These are phyloP conservation scores for Ceratobasidium sp. DNA, from an alignment of 1,284 basidiomycete genomes.

Conservation along the genomic window DNA sequence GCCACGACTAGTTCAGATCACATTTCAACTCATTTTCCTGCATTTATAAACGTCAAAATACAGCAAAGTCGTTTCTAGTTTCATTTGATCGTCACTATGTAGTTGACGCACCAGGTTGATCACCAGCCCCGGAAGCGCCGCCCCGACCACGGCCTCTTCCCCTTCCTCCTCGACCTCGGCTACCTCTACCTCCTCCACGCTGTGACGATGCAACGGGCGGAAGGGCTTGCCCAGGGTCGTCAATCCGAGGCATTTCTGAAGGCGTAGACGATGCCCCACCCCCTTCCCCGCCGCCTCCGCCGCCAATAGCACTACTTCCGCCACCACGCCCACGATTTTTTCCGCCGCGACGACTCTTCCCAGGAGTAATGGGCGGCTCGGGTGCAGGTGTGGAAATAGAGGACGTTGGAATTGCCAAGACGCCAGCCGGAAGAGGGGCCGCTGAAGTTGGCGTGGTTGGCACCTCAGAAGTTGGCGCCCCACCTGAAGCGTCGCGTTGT, in stretches of 20 bases:
- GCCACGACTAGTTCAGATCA: no score
- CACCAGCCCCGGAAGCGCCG: not conserved
- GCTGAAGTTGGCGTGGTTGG: not conserved
- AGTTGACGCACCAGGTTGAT: not conserved
- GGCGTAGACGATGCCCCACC: not conserved
- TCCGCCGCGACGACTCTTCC: slow-evolving; percentile 7
- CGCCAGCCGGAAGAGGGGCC: slow-evolving; percentile 21
- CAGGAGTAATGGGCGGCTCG: not conserved
- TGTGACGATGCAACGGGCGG: not conserved
- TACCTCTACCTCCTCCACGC: slow-evolving; percentile 44
- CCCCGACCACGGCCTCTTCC: slow-evolving; percentile 55
- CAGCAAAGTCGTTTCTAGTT: not conserved
- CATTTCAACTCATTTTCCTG: no score
- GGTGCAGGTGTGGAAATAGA: not conserved
- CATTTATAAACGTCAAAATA: no score
- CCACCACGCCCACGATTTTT: slow-evolving; percentile 18
- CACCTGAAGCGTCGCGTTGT: not conserved
- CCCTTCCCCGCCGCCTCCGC: not conserved
- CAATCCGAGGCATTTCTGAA: slow-evolving; percentile 40
- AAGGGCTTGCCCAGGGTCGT: slow-evolving; percentile 36
- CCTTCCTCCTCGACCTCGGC: slow-evolving; percentile 58
- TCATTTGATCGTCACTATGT: not conserved
- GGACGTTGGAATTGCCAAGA: slow-evolving; percentile 19
- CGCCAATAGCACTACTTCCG: not conserved
- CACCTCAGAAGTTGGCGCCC: not conserved